phyloP scores from a whole-genome alignment of 306 rosid species.

The Clitoria ternatea region DNA sequence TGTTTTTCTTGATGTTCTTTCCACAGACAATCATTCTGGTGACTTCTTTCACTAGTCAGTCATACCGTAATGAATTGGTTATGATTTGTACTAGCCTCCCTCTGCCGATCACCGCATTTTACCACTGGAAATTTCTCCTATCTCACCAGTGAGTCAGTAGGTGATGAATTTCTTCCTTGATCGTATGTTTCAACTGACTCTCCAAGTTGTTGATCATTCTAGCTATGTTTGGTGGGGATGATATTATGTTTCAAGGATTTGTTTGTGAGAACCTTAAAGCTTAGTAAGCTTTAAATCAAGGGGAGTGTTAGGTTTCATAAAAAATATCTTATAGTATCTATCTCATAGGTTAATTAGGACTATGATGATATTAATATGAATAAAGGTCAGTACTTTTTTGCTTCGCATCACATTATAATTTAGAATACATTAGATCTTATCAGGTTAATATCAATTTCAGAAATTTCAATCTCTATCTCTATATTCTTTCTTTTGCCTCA shows the following conservation, averaged over 20 bases:
- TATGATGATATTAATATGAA: neutral
- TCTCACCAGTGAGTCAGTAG: too few relatives aligned
- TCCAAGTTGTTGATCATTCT: too few relatives aligned
- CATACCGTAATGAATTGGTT: neutral
- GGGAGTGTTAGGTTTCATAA: neutral
- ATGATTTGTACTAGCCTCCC: too few relatives aligned
- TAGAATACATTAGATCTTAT: neutral
- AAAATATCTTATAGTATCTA: neutral
- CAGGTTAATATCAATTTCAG: neutral
- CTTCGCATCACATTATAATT: neutral
- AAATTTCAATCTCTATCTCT: neutral
- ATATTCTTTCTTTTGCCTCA: neutral
- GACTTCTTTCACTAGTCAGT: neutral
- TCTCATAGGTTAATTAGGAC: neutral
- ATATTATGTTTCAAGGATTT: too few relatives aligned
- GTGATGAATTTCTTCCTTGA: too few relatives aligned
- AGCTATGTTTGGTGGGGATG: too few relatives aligned
- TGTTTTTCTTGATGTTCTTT: neutral
- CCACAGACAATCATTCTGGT: neutral
- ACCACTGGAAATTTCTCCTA: too few relatives aligned
- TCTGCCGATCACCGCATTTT: too few relatives aligned
- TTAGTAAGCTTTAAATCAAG: neutral
- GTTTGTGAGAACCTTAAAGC: too few relatives aligned
- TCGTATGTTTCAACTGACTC: too few relatives aligned
- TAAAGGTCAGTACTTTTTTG: neutral